Percentiles rank a stretch among this genome's conserved stretches.
Conservation (phyloP, 2,329 filamentous ascomycete species). For the Penicillium sumatraense region DNA sequence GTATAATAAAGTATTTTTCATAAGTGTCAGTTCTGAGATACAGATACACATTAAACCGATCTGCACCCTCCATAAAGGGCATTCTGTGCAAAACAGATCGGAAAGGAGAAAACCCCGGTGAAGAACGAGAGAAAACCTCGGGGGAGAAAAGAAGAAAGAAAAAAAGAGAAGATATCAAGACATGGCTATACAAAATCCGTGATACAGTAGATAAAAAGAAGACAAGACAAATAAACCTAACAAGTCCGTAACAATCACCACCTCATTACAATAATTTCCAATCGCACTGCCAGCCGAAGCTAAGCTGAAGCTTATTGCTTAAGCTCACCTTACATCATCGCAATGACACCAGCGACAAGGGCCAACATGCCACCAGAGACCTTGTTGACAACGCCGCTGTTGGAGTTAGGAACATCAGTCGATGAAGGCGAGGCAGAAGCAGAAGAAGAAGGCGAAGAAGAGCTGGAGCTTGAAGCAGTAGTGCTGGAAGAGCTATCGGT, state of each 20-base stretch:
- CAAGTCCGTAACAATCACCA: background rate
- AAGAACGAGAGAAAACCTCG: no score
- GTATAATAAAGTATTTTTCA: no score
- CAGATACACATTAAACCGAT: slow-evolving; percentile 4
- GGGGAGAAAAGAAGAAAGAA: slow-evolving; percentile 4
- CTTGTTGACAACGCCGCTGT: slow-evolving; percentile 36
- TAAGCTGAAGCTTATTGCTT: no score
- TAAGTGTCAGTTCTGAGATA: no score
- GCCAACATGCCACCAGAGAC: slow-evolving; percentile 43
- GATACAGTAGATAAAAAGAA: background rate
- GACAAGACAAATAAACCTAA: background rate
- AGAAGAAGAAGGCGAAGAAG: slow-evolving; percentile 28
- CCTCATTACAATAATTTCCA: no score
- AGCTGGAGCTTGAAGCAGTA: slow-evolving; percentile 22
- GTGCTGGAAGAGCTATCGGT: slow-evolving; percentile 9
- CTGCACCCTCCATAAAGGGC: no score
- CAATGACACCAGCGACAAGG: slow-evolving; percentile 38
- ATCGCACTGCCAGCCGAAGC: no score
- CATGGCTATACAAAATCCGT: background rate
- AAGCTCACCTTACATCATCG: slow-evolving; percentile 39
- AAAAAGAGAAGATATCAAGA: background rate
- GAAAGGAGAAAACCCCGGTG: slow-evolving; percentile 1
- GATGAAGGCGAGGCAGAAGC: slow-evolving; percentile 24
- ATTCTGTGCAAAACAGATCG: slow-evolving; percentile 2
- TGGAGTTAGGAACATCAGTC: slow-evolving; percentile 34